These are phyloP conservation scores for Vaccinium myrtillus DNA, from an alignment of 148 eudicot species.

Conservation along the genomic window DNA sequence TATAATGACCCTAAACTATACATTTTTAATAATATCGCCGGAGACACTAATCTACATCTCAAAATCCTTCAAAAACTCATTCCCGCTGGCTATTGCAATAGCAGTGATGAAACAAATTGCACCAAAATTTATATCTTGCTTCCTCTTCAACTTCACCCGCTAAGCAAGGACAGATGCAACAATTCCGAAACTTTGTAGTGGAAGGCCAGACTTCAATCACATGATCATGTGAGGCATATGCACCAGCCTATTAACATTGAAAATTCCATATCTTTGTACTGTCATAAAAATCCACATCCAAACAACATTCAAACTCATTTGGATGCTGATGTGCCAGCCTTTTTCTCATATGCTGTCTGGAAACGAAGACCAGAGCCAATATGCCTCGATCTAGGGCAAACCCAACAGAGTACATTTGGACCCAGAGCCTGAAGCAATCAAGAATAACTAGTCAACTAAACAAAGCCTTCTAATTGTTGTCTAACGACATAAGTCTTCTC, in stretches of 20 bases:
- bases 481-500: background rate
- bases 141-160: background rate
- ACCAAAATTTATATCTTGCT: background rate
- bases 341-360: slow-evolving; percentile 56
- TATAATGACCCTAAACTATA: slow-evolving; percentile 1
- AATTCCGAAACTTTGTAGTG: slow-evolving; percentile 6
- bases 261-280: background rate
- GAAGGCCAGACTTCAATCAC: slow-evolving; percentile 1
- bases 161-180: background rate
- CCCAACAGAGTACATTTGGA: slow-evolving; percentile 71
- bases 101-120: background rate
- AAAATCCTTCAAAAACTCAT: slow-evolving; percentile 12
- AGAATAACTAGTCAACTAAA: slow-evolving; percentile 9
- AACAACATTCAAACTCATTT: slow-evolving; percentile 17
- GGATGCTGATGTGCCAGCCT: slow-evolving; percentile 21
- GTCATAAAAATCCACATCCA: background rate
- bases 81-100: background rate
- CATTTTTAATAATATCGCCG: slow-evolving; percentile 8
- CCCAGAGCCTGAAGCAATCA: slow-evolving; percentile 62
- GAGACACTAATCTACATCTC: background rate
- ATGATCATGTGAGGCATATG: background rate
- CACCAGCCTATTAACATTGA: background rate
- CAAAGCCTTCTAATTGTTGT: background rate
- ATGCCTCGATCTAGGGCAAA: slow-evolving; percentile 61
- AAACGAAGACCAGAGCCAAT: slow-evolving; percentile 79